Evolutionary conservation across 2,329 filamentous ascomycete species (phyloP).

Genomic region (Pseudogymnoascus sp.): DNA sequence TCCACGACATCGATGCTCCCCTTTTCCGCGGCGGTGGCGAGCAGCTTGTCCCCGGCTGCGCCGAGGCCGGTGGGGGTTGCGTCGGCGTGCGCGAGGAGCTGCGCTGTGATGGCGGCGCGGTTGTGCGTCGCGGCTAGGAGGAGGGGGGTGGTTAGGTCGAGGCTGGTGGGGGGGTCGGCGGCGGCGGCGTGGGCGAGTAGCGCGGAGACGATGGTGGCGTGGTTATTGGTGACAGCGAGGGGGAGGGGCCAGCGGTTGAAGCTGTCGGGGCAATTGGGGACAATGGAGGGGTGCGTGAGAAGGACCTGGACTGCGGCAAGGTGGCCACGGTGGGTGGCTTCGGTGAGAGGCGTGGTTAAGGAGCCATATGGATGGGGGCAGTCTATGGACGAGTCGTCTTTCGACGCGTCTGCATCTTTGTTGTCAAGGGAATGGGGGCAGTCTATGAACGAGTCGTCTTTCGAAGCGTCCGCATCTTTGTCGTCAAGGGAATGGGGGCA

Average conservation of each 20-base stretch:
- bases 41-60: neutral
- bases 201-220: neutral
- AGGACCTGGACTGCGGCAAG: neutral
- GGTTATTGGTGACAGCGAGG: neutral
- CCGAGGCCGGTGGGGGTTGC: neutral
- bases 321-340: neutral
- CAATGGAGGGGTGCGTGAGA: neutral
- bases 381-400: neutral
- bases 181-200: neutral
- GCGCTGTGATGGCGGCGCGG: neutral
- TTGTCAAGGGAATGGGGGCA: neutral
- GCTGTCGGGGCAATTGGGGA: neutral
- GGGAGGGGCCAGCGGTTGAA: neutral
- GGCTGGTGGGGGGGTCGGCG: neutral
- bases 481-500: neutral
- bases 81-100: neutral
- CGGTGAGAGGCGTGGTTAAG: neutral
- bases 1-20: neutral
- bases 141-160: neutral
- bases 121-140: neutral
- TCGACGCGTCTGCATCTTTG: neutral
- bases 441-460: neutral
- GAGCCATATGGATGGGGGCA: neutral
- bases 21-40: neutral
- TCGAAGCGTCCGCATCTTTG: neutral